Base-by-base conservation (phyloP, 305 asterid species). In the Fraxinus angustifolia region DNA sequence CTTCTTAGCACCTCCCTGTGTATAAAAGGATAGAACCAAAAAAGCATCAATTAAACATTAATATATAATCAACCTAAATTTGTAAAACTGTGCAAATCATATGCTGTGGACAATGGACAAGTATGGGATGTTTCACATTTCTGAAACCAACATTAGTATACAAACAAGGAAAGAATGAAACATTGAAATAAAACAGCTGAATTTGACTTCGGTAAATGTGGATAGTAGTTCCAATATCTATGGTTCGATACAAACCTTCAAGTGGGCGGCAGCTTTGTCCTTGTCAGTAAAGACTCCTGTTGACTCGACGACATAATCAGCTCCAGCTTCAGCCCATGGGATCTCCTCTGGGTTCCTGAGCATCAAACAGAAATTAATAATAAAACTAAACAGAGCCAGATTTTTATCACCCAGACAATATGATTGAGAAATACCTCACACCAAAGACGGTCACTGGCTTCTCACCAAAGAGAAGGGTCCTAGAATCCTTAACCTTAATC, bases 401-500 rank as follows among this genome's bases (percentile, higher is more conserved):
- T 45, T 12, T 45, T 45, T 12, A 45, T 45, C 56, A 45, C n/a
- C 17, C 56, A 45, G 56, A 45, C 56, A 45, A 45, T 17, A 2
- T 28, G 73, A 21, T 8, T 73, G 53, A 80, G 19, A 10, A 68
- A 48, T 88, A 92, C 97, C 93, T 92, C 76, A 82, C 50, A 35
- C 98, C 97, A 67, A 91, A 93, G 76, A 93, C 98, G 1, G 91
- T 26, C 82, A 93, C 93, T 2, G 96, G 88, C 86, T 83, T 91
- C 48, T 91, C 91, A 76, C 96, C 98, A 60, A 93, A 91, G 87
- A 93, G 94, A 84, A 93, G 96, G 73, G 97, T 93, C 89, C 91
- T 92, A 12, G 88, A 87, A 80, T 93, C 98, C 93, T 92, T 88
- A 10, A 91, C 91, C 82, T 50, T 89, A 48, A 93, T 82, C 74